These are phyloP conservation scores for Pseudogymnoascus sp. DNA, from an alignment of 2,329 filamentous ascomycete species.

Conservation along the genomic window DNA sequence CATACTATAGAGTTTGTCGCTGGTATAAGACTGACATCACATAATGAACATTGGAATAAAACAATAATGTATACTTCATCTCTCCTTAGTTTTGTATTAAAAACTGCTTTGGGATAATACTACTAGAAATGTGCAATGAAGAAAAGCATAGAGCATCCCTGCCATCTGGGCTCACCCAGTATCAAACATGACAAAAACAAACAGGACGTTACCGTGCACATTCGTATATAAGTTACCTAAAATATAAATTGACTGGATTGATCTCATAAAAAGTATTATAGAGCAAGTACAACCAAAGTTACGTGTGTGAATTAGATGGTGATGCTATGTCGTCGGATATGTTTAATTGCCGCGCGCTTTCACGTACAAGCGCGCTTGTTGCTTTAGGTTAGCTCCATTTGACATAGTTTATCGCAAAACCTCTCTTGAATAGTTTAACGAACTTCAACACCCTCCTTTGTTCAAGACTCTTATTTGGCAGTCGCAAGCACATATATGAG, in stretches of 20 bases:
- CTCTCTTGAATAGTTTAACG: conserved; percentile 1
- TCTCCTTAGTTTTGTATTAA: neutral
- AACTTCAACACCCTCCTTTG: neutral
- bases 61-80: neutral
- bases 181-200: neutral
- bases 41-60: neutral
- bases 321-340: neutral
- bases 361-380: neutral
- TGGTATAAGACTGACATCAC: neutral
- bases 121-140: neutral
- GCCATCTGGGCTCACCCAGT: too few species aligned
- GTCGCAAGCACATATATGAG: neutral
- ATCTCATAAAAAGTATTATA: neutral
- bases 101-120: neutral
- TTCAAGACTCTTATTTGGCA: neutral
- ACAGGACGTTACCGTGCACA: neutral
- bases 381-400: neutral
- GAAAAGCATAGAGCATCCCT: neutral
- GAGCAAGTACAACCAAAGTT: neutral
- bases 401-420: conserved; percentile 7
- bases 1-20: neutral
- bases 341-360: neutral
- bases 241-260: neutral
- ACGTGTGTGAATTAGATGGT: neutral
- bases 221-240: neutral